Conservation (phyloP, 208 protist species). For the Acanthamoeba lenticulata region DNA sequence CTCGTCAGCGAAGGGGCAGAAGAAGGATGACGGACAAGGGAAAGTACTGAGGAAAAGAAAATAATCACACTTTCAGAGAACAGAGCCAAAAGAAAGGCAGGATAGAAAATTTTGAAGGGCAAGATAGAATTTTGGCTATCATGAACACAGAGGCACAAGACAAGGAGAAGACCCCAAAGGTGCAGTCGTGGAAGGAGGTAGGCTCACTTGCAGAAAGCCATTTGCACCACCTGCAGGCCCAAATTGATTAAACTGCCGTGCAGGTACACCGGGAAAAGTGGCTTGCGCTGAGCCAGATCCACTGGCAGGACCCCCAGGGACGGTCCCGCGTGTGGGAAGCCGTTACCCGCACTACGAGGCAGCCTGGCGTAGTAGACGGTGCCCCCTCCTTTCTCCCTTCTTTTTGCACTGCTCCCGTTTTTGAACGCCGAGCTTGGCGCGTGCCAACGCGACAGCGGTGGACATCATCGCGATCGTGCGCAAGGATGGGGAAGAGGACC, state of each 20-base stretch:
- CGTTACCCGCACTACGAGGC: not conserved
- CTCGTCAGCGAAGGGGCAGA: too few species aligned
- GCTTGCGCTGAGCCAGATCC: not conserved
- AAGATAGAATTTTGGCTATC: too few species aligned
- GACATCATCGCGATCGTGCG: slow-evolving; percentile 13
- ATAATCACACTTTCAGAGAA: too few species aligned
- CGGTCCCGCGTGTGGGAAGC: not conserved
- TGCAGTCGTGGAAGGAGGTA: slow-evolving; percentile 2
- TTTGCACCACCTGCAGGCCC: too few species aligned
- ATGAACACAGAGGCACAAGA: not conserved
- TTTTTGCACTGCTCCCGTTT: too few species aligned
- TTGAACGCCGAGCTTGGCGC: too few species aligned
- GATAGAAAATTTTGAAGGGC: too few species aligned
- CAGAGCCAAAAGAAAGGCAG: too few species aligned
- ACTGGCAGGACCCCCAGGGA: not conserved
- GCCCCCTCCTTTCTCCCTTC: not conserved
- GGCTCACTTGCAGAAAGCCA: not conserved
- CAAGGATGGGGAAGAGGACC: not conserved
- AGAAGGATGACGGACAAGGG: too few species aligned
- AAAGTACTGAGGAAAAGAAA: too few species aligned
- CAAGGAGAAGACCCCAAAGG: not conserved
- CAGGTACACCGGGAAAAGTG: slow-evolving; percentile 14
- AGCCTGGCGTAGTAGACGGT: not conserved
- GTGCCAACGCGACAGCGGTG: not conserved
- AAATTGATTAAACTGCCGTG: not conserved